A percentile compares a stretch with the other conserved stretches of the same genome.
Evolutionary conservation across 2,329 filamentous ascomycete genomes (phyloP).

Genomic region (Geosmithia morbida): DNA sequence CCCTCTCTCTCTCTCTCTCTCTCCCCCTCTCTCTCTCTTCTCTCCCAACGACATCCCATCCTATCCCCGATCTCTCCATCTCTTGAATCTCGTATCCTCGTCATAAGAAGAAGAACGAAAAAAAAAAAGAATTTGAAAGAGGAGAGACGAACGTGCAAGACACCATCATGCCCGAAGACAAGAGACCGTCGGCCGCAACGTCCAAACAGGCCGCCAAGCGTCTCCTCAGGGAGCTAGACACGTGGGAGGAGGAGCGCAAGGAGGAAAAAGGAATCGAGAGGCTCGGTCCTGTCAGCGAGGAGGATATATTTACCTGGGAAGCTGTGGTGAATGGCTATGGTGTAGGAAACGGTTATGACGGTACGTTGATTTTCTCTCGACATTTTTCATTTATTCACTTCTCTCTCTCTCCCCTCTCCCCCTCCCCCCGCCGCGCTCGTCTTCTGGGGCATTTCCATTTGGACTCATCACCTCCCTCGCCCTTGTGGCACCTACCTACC

Average conservation of each 20-base stretch:
- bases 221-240: slow-evolving; percentile 42
- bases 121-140: too few species aligned
- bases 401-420: not conserved
- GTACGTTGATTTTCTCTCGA: slow-evolving; percentile 19
- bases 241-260: slow-evolving; percentile 32
- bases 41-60: too few species aligned
- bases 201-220: slow-evolving; percentile 37
- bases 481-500: too few species aligned
- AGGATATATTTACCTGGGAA: slow-evolving; percentile 42
- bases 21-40: too few species aligned
- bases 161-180: not conserved
- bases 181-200: slow-evolving; percentile 10
- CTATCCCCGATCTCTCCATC: too few species aligned
- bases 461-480: not conserved
- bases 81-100: too few species aligned
- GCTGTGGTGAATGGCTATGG: slow-evolving; percentile 45
- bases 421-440: too few species aligned
- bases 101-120: too few species aligned
- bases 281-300: slow-evolving; percentile 37
- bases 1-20: too few species aligned
- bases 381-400: too few species aligned
- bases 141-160: not conserved
- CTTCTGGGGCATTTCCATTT: too few species aligned
- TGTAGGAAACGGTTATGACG: slow-evolving; percentile 40
- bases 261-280: slow-evolving; percentile 42